phyloP scores from a whole-genome alignment of 1,284 basidiomycete species.

The Ustilago trichophora region DNA sequence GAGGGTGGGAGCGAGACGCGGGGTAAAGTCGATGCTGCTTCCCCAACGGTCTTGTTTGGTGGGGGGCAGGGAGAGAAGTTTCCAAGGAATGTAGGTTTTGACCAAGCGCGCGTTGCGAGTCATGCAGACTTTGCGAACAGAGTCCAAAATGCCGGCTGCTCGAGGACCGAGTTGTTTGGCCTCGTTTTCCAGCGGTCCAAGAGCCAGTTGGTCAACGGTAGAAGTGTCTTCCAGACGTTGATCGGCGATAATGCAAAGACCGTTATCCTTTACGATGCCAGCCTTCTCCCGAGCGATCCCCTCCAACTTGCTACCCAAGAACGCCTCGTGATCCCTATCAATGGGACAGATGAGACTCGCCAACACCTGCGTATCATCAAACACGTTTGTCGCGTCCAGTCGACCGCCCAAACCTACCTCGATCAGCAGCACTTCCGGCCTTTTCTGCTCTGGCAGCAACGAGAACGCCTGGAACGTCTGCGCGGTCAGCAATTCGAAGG shows the following conservation, averaged over 20 bases:
- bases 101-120: slow-evolving; percentile 36
- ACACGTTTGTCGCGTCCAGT: slow-evolving; percentile 90
- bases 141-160: slow-evolving; percentile 46
- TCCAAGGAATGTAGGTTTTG: slow-evolving; percentile 47
- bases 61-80: slow-evolving; percentile 29
- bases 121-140: slow-evolving; percentile 44
- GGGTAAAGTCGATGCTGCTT: slow-evolving; percentile 24
- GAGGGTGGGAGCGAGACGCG: slow-evolving; percentile 32
- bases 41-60: slow-evolving; percentile 29
- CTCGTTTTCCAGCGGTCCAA: slow-evolving; percentile 42
- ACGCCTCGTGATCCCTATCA: slow-evolving; percentile 89
- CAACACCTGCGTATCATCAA: slow-evolving; percentile 75
- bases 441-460: slow-evolving; percentile 58
- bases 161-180: slow-evolving; percentile 26
- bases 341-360: slow-evolving; percentile 85
- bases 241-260: slow-evolving; percentile 77
- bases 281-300: slow-evolving; percentile 86
- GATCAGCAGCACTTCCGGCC: slow-evolving; percentile 82
- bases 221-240: slow-evolving; percentile 35
- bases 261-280: slow-evolving; percentile 77
- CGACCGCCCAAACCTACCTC: slow-evolving; percentile 96
- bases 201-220: slow-evolving; percentile 24
- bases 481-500: slow-evolving; percentile 69
- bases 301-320: slow-evolving; percentile 80
- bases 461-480: slow-evolving; percentile 63